Evolutionary conservation across 2,329 filamentous ascomycete genomes (phyloP), one percentile per base, ranked within the genome.

Genomic region (Ceratocystis smalleyi): DNA sequence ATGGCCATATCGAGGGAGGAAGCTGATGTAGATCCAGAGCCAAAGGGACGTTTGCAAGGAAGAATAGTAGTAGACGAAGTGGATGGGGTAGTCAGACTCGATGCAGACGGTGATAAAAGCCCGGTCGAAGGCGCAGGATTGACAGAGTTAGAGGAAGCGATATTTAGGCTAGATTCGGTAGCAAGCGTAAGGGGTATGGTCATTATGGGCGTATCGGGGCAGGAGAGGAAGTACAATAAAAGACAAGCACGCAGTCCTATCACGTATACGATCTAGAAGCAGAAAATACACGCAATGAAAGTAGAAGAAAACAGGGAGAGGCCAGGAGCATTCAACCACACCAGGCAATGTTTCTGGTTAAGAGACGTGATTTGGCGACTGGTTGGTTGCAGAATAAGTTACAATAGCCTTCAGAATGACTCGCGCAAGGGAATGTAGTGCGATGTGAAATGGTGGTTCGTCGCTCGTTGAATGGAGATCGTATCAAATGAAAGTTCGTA

Each of bases 1-100:
- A 66, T 65, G 61, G 43, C 57, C 22, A 60, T 61, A 30, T 66
- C 59, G 45, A 62, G n/a, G 35, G 35, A 40, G 10, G 35, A 40
- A 40, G 35, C 12, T n/a, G 40, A 43, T 35, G 22, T 30, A 64
- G 59, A 51, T n/a, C 7, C 47, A 27, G 47, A 57, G 59, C 51
- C 57, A 63, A 66, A 64, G 35, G 62, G 65, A 22, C 62, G 65
- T 22, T 64, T 64, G 51, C 65, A 61, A 43, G 65, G 62, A 40
- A 66, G 59, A 43, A 61, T 62, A 17, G 59, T 64, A 43, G 62
- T 22, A 30, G 65, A 61, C 12, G 62, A 59, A 45, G 32, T 55
- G 40, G 64, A 59, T 17, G 54, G 40, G 7, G 60, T 35, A 19
- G 24, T 45, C 24, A 62, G 27, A 40, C 22, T 27, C 10, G 47